phyloP scores from a whole-genome alignment of 306 rosid genomes.

The Rosa lucieae region DNA sequence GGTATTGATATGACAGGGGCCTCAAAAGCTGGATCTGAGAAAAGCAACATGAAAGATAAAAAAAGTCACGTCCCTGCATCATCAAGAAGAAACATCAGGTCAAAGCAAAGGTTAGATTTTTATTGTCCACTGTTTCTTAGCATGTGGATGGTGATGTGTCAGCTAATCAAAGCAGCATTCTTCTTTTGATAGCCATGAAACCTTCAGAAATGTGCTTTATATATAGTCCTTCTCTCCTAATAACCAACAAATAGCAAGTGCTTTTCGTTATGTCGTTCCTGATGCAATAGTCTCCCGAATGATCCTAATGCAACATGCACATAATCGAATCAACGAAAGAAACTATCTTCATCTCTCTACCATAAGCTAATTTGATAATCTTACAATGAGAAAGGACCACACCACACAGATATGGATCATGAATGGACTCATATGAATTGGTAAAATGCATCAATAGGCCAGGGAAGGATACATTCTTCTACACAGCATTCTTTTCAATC shows the following conservation, averaged over 20 bases:
- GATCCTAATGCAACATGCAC: background rate
- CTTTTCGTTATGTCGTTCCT: background rate
- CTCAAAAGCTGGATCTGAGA: constrained; percentile 41
- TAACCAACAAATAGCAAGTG: background rate
- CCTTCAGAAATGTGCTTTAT: background rate
- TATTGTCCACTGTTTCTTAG: background rate
- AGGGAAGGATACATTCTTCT: background rate
- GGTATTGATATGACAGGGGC: constrained; percentile 29
- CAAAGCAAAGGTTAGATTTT: constrained; percentile 45
- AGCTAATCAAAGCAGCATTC: background rate
- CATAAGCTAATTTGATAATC: background rate
- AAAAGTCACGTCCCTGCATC: constrained; percentile 38
- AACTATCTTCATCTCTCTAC: background rate
- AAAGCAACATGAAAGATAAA: constrained; percentile 43
- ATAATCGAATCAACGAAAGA: background rate
- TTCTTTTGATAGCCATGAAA: background rate
- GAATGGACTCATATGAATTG: background rate
- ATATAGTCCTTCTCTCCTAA: too few relatives aligned
- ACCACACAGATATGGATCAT: background rate
- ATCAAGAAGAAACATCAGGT: constrained; percentile 31
- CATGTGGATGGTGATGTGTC: background rate
- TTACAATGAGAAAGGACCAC: background rate
- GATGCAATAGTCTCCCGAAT: background rate
- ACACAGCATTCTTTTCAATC: background rate
- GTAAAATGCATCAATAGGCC: background rate